Percentiles rank a stretch among this genome's conserved stretches.
Evolutionary conservation across 2,329 filamentous ascomycete genomes (phyloP).

Genomic region (Myriosclerotinia scirpicola): DNA sequence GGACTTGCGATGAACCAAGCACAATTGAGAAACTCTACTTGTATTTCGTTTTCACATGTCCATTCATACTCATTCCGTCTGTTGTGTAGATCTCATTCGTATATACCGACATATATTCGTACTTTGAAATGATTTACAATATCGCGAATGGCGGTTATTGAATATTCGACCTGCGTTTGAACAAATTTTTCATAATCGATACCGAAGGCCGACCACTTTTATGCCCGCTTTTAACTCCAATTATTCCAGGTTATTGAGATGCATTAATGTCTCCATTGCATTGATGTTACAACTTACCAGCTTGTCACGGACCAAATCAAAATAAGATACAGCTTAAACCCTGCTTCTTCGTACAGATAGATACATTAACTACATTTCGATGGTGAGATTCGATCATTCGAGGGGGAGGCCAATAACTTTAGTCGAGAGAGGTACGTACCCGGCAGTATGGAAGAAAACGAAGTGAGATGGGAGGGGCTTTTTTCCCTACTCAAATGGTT

Average conservation of each 20-base stretch:
- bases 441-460: neutral
- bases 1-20: neutral
- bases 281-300: constrained; percentile 3
- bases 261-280: constrained; percentile 22
- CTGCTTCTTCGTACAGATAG: constrained; percentile 17
- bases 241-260: neutral
- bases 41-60: constrained; percentile 4
- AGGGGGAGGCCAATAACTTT: neutral
- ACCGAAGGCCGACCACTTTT: neutral
- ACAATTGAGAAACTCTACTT: neutral
- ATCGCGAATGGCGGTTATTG: constrained; percentile 6
- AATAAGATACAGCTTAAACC: constrained; percentile 6
- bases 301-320: constrained; percentile 16
- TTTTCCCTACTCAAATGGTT: neutral
- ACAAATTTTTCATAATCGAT: constrained; percentile 8
- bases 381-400: constrained; percentile 16
- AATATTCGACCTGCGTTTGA: neutral
- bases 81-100: constrained; percentile 4
- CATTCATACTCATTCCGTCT: neutral
- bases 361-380: constrained; percentile 14
- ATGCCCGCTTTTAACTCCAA: constrained; percentile 7
- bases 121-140: neutral
- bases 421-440: no score
- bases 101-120: neutral
- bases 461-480: neutral